Percentiles rank a stretch among this genome's conserved stretches.
Conservation (phyloP, 208 protist genomes). For the Naegleria fowleri region DNA sequence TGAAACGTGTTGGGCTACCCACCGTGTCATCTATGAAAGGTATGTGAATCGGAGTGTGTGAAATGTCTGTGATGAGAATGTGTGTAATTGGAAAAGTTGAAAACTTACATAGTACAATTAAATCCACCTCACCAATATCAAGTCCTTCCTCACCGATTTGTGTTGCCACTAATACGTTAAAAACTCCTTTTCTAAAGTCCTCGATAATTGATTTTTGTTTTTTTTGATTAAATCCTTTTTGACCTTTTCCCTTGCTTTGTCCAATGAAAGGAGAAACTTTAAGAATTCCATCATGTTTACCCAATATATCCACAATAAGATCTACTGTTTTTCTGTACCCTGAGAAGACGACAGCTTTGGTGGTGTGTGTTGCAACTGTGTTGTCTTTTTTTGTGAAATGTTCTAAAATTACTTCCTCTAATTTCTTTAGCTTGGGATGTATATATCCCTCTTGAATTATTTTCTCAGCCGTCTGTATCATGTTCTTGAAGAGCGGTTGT, state of each 20-base stretch:
- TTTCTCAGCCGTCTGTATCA: background rate
- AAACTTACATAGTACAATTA: slow-evolving; percentile 59
- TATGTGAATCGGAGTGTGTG: background rate
- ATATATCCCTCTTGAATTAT: background rate
- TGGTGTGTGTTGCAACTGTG: slow-evolving; percentile 29
- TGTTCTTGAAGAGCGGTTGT: background rate
- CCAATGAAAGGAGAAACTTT: slow-evolving; percentile 34
- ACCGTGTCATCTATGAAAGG: slow-evolving; percentile 41
- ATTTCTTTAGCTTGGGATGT: slow-evolving; percentile 51
- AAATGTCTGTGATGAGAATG: background rate
- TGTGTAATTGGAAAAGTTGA: background rate
- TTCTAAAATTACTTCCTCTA: slow-evolving; percentile 43
- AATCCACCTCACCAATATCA: slow-evolving; percentile 63
- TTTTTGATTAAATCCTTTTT: background rate
- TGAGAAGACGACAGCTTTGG: slow-evolving; percentile 43
- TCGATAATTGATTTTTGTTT: slow-evolving; percentile 36
- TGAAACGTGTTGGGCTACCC: slow-evolving; percentile 47
- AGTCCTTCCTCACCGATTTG: slow-evolving; percentile 70
- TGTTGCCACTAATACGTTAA: slow-evolving; percentile 62
- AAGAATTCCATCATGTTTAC: background rate
- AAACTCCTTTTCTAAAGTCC: slow-evolving; percentile 45
- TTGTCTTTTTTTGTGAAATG: slow-evolving; percentile 44
- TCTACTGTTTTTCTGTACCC: slow-evolving; percentile 34
- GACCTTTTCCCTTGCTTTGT: background rate
- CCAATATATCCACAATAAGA: slow-evolving; percentile 39